These are phyloP conservation scores for Bruguiera gymnorhiza DNA, from an alignment of 345 rosid genomes.

Conservation along the genomic window DNA sequence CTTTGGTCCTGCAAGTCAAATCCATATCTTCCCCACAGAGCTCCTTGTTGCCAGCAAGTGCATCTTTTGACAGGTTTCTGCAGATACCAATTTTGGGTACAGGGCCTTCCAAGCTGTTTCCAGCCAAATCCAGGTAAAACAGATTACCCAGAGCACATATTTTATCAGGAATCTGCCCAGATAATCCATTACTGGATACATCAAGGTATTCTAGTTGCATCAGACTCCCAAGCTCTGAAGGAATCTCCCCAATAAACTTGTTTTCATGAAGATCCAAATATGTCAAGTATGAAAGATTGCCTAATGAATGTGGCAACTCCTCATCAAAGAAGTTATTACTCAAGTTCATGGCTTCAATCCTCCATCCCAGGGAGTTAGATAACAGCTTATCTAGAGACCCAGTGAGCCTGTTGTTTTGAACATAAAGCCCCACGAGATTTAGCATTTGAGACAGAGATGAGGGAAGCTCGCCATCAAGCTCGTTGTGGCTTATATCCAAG, in stretches of 20 bases:
- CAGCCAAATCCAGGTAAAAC: constrained; percentile 45
- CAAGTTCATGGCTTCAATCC: constrained; percentile 60
- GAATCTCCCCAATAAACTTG: constrained; percentile 58
- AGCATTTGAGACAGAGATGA: constrained; percentile 54
- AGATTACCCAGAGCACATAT: constrained; percentile 51
- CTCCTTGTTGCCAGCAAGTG: constrained; percentile 56
- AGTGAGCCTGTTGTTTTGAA: constrained; percentile 61
- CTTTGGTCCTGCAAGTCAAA: constrained; percentile 43
- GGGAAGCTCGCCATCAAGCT: constrained; percentile 62
- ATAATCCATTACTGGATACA: constrained; percentile 52
- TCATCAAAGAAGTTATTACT: constrained; percentile 57
- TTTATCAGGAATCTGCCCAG: constrained; percentile 59
- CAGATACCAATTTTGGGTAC: constrained; percentile 62
- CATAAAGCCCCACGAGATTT: constrained; percentile 70
- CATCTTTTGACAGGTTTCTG: constrained; percentile 39
- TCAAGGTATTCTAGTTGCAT: constrained; percentile 64
- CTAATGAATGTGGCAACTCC: constrained; percentile 51
- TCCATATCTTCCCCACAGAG: constrained; percentile 54
- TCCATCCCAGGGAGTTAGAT: constrained; percentile 51
- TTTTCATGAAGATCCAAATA: constrained; percentile 61
- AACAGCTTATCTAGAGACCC: constrained; percentile 46
- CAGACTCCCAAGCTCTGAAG: constrained; percentile 53
- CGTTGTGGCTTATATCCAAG: constrained; percentile 72
- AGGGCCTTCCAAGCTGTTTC: constrained; percentile 58
- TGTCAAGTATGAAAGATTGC: constrained; percentile 62